A percentile compares a stretch with the other conserved stretches of the same genome.
These are phyloP conservation scores for Halenospora varia DNA, from an alignment of 495 filamentous ascomycete species.

Conservation along the genomic window DNA sequence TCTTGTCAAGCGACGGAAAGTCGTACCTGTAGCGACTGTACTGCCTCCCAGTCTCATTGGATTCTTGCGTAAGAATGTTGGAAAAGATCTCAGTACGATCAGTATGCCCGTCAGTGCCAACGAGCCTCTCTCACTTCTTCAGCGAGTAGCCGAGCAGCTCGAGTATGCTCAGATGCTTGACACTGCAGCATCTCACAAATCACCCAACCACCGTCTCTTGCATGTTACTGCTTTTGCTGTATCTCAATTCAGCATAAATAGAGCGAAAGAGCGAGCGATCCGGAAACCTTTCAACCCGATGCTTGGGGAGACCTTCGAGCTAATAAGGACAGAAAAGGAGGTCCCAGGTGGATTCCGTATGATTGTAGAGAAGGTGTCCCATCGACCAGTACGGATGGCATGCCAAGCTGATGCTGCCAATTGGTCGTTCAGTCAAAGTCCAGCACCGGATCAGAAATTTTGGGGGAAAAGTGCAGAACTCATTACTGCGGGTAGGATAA, in stretches of 20 bases:
- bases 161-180: slow-evolving; percentile 88
- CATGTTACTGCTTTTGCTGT: slow-evolving; percentile 89
- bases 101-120: slow-evolving; percentile 97
- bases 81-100: slow-evolving; percentile 93
- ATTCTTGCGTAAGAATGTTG: slow-evolving; percentile 95
- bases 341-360: slow-evolving; percentile 75
- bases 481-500: slow-evolving; percentile 81
- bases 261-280: slow-evolving; percentile 85
- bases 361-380: slow-evolving; percentile 86
- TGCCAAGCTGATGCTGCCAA: slow-evolving; percentile 81
- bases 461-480: slow-evolving; percentile 97
- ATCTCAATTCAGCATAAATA: slow-evolving; percentile 70
- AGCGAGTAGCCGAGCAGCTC: slow-evolving; percentile 81
- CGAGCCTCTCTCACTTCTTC: slow-evolving; percentile 83
- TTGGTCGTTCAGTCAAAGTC: slow-evolving; percentile 85
- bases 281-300: slow-evolving; percentile 98
- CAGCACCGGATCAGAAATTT: slow-evolving; percentile 90
- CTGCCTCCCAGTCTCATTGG: slow-evolving; percentile 85
- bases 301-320: slow-evolving; percentile 92
- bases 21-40: slow-evolving; percentile 66
- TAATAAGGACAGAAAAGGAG: slow-evolving; percentile 76
- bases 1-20: slow-evolving; percentile 60
- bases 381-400: slow-evolving; percentile 87
- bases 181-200: slow-evolving; percentile 54
- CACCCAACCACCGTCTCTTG: slow-evolving; percentile 66